Evolutionary conservation across 495 filamentous ascomycete genomes (phyloP).

Genomic region (Penicillium alfredii): DNA sequence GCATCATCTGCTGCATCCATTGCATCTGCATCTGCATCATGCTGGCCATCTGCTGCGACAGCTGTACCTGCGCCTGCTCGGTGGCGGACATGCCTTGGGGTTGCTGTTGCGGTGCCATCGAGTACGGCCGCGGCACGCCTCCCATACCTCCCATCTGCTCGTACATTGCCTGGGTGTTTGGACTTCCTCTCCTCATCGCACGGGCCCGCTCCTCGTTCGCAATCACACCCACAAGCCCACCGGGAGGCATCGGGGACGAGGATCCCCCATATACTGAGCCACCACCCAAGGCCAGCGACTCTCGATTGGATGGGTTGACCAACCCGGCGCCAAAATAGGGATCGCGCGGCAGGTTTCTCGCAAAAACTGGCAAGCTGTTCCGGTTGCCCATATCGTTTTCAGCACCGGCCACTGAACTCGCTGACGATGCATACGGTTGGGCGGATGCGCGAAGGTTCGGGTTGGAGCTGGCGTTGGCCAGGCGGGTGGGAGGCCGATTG

Average conservation of each 20-base stretch:
- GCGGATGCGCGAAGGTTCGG: slow-evolving; percentile 43
- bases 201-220: slow-evolving; percentile 73
- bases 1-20: slow-evolving; percentile 70
- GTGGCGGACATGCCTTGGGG: slow-evolving; percentile 38
- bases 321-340: slow-evolving; percentile 83
- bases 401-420: slow-evolving; percentile 39
- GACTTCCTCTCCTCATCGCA: slow-evolving; percentile 73
- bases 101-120: slow-evolving; percentile 30
- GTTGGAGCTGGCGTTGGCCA: slow-evolving; percentile 57
- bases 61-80: slow-evolving; percentile 74
- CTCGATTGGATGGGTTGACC: slow-evolving; percentile 66
- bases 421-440: slow-evolving; percentile 31
- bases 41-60: slow-evolving; percentile 80
- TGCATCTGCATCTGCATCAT: slow-evolving; percentile 96
- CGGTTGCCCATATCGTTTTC: slow-evolving; percentile 37
- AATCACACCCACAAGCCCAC: slow-evolving; percentile 88
- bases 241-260: slow-evolving; percentile 43
- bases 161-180: slow-evolving; percentile 52
- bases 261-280: slow-evolving; percentile 50
- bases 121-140: slow-evolving; percentile 41
- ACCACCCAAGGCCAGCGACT: slow-evolving; percentile 67
- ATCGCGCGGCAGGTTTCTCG: slow-evolving; percentile 77
- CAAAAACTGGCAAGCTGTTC: slow-evolving; percentile 70
- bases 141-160: too few relatives aligned
- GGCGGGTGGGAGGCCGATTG: slow-evolving; percentile 68